These are phyloP conservation scores for Fusarium sp. DNA, from an alignment of 2,329 filamentous ascomycete genomes.

Conservation along the genomic window DNA sequence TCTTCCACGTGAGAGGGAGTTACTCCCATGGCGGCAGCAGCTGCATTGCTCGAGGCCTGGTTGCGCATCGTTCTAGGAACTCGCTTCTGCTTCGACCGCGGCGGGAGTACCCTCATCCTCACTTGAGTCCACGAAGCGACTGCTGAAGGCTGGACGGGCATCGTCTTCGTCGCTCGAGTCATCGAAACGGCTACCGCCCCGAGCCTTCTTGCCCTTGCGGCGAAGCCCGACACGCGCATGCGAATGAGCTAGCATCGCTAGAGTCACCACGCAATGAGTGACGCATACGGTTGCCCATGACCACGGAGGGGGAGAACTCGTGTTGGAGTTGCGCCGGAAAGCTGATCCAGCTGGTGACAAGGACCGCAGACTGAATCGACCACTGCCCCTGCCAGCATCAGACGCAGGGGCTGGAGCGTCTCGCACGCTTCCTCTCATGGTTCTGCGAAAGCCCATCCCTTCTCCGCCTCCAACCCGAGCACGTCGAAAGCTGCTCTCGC, in stretches of 20 bases:
- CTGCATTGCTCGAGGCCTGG: slow-evolving; percentile 46
- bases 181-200: slow-evolving; percentile 71
- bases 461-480: slow-evolving; percentile 60
- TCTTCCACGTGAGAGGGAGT: slow-evolving; percentile 59
- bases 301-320: slow-evolving; percentile 52
- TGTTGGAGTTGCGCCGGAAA: slow-evolving; percentile 57
- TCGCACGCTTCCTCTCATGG: slow-evolving; percentile 69
- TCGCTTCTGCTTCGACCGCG: slow-evolving; percentile 46
- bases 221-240: slow-evolving; percentile 58
- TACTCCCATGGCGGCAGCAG: slow-evolving; percentile 53
- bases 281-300: slow-evolving; percentile 56
- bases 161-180: slow-evolving; percentile 78
- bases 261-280: slow-evolving; percentile 59
- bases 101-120: slow-evolving; percentile 65
- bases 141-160: slow-evolving; percentile 50
- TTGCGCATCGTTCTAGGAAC: slow-evolving; percentile 50
- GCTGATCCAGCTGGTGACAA: slow-evolving; percentile 73
- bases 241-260: slow-evolving; percentile 51
- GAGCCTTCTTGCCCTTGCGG: slow-evolving; percentile 48
- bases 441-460: slow-evolving; percentile 74
- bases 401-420: slow-evolving; percentile 43
- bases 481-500: slow-evolving; percentile 87
- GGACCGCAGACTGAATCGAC: slow-evolving; percentile 77
- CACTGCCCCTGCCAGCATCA: slow-evolving; percentile 52
- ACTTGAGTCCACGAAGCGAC: slow-evolving; percentile 79